These are phyloP conservation scores for Aspergillus affinis DNA, from an alignment of 495 filamentous ascomycete species.

Conservation along the genomic window DNA sequence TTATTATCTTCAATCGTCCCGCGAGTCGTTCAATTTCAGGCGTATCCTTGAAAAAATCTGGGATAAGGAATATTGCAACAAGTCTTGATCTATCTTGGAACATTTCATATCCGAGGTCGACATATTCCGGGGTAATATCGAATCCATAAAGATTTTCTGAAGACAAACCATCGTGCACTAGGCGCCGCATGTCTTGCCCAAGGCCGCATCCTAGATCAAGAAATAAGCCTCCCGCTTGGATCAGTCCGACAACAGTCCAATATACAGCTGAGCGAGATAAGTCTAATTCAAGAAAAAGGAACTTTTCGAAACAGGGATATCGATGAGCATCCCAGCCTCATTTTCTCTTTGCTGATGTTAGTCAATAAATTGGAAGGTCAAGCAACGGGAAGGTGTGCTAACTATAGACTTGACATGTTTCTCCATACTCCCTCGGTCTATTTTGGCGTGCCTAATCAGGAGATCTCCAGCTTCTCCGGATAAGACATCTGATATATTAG, in stretches of 20 bases:
- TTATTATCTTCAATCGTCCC: neutral
- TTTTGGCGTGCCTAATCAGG: no score
- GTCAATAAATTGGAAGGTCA: no score
- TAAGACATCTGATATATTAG: no score
- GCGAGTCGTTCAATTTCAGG: neutral
- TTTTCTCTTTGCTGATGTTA: neutral
- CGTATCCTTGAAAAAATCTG: slow-evolving; percentile 22
- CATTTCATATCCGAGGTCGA: slow-evolving; percentile 30
- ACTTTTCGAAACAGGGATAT: slow-evolving; percentile 45
- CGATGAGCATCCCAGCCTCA: neutral
- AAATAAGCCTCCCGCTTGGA: slow-evolving; percentile 20
- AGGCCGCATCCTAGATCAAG: slow-evolving; percentile 42
- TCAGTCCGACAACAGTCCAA: slow-evolving; percentile 16
- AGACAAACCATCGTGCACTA: slow-evolving; percentile 31
- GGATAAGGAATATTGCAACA: slow-evolving; percentile 19
- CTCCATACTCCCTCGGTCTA: no score
- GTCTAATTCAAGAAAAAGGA: slow-evolving; percentile 37
- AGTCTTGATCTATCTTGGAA: slow-evolving; percentile 29
- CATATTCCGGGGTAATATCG: slow-evolving; percentile 25
- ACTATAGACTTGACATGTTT: no score
- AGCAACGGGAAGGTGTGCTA: no score
- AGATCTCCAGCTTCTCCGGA: no score
- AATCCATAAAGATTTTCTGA: slow-evolving; percentile 25
- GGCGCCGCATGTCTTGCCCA: slow-evolving; percentile 32
- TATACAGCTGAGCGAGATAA: slow-evolving; percentile 22